phyloP scores from a whole-genome alignment of 2,329 filamentous ascomycete genomes.

The Penicillium concentricum region DNA sequence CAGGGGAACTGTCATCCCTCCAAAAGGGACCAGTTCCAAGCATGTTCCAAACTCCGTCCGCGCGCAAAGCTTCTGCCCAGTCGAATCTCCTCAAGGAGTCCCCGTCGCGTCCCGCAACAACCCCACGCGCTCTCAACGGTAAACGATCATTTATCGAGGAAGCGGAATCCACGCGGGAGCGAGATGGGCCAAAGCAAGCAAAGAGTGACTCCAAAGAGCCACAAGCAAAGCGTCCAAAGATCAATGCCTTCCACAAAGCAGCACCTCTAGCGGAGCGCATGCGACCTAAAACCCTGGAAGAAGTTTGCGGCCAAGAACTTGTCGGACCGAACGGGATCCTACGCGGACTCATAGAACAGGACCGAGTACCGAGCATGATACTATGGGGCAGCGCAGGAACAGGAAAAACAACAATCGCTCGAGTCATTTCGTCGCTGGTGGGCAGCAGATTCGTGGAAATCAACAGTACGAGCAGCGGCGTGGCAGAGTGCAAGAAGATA shows the following conservation, averaged over 20 bases:
- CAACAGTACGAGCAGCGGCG: conserved; percentile 85
- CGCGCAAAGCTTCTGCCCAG: conserved; percentile 40
- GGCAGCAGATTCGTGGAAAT: conserved; percentile 90
- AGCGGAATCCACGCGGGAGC: conserved; percentile 21
- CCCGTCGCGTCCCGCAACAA: conserved; percentile 25
- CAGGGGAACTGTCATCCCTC: conserved; percentile 41
- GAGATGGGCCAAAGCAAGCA: conserved; percentile 23
- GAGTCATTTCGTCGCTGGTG: conserved; percentile 80
- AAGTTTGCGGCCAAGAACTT: conserved; percentile 87
- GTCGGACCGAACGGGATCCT: conserved; percentile 83
- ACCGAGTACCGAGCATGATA: conserved; percentile 90
- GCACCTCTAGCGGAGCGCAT: conserved; percentile 92
- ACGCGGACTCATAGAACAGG: conserved; percentile 78
- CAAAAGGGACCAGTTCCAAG: conserved; percentile 47
- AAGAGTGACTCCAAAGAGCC: conserved; percentile 38
- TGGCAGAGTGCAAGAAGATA: conserved; percentile 88
- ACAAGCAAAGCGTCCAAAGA: conserved; percentile 65
- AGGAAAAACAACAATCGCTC: conserved; percentile 69
- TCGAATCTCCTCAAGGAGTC: conserved; percentile 23
- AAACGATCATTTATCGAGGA: conserved; percentile 35
- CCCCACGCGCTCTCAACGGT: conserved; percentile 27
- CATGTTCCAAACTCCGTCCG: conserved; percentile 57
- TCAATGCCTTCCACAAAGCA: conserved; percentile 61
- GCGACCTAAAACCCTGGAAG: conserved; percentile 78
- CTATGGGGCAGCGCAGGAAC: conserved; percentile 63